Evolutionary conservation across 139 green algal species (phyloP), one percentile per base, ranked within the genome.

Genomic region (Coelastrella sp.): DNA sequence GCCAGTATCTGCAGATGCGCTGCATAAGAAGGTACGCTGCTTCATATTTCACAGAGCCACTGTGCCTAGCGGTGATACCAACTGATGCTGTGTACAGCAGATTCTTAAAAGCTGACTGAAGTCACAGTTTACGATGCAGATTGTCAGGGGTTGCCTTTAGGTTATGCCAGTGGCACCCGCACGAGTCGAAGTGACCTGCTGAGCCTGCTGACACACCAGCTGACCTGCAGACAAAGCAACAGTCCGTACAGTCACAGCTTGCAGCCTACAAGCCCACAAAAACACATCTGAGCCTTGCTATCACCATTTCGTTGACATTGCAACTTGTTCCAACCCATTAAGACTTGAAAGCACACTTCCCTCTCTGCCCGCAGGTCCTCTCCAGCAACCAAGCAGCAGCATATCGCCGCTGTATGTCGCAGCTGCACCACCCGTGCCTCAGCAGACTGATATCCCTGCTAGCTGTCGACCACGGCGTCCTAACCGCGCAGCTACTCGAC

Each of bases 21-120:
- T 90, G 11, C 73, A 90, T 32, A 74, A 77, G 7, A 83, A 80
- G 85, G 85, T 90, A 56, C 59, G 59, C 78, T 13, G 73, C 73
- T 54, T 47, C 32, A 47, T 47, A 47, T 47, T 47, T 47, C 32
- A 47, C 32, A 47, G 32, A 47, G 32, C 32, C 32, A 47, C 32
- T 47, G 32, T 47, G 32, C 32, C 32, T 47, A 47, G 32, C 32
- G 32, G 32, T 47, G 32, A 47, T 47, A 47, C 32, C 32, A 47
- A 47, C 32, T 47, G 32, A 47, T 47, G 32, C 32, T 47, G 32
- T 47, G 32, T 47, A 47, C 32, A 47, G 32, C 32, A 47, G 32
- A 47, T 47, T 47, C 32, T 47, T 47, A 47, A 47, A 47, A 47
- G 32, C 32, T 47, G 32, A 47, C n/a, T 54, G 4, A 32, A 47